A percentile compares a stretch with the other conserved stretches of the same genome.
Conservation (phyloP, 148 eudicot genomes). For the Suaeda aralocaspica region DNA sequence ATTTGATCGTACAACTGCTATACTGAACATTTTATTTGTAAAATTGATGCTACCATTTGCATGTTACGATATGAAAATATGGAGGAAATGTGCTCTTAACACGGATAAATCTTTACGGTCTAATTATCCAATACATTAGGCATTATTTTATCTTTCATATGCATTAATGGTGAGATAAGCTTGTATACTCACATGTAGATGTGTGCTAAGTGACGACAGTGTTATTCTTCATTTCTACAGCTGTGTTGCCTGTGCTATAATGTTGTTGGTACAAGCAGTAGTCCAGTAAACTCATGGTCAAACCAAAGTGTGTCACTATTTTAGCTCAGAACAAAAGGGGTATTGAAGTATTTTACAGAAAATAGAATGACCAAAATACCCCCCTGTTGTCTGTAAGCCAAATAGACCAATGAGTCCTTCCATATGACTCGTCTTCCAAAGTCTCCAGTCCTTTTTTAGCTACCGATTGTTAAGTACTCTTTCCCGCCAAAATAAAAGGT, state of each 20-base stretch:
- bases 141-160: background rate
- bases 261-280: background rate
- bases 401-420: slow-evolving; percentile 12
- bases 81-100: background rate
- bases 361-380: slow-evolving; percentile 22
- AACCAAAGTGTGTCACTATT: slow-evolving; percentile 19
- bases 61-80: slow-evolving; percentile 1
- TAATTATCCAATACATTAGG: background rate
- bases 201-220: slow-evolving; percentile 15
- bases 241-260: slow-evolving; percentile 7
- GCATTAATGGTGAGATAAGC: background rate
- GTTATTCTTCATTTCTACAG: slow-evolving; percentile 14
- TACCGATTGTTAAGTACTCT: slow-evolving; percentile 21
- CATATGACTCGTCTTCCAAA: slow-evolving; percentile 30
- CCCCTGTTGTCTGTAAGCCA: slow-evolving; percentile 28
- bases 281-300: slow-evolving; percentile 20
- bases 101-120: background rate
- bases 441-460: slow-evolving; percentile 30
- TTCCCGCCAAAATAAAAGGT: slow-evolving; percentile 51
- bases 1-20: slow-evolving; percentile 8
- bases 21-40: slow-evolving; percentile 18
- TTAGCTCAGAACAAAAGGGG: background rate
- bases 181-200: slow-evolving; percentile 21
- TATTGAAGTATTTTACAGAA: slow-evolving; percentile 21
- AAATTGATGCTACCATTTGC: slow-evolving; percentile 11